Base-by-base conservation (phyloP, 768 basidiomycete species). In the Rhizopogon vinicolor region DNA sequence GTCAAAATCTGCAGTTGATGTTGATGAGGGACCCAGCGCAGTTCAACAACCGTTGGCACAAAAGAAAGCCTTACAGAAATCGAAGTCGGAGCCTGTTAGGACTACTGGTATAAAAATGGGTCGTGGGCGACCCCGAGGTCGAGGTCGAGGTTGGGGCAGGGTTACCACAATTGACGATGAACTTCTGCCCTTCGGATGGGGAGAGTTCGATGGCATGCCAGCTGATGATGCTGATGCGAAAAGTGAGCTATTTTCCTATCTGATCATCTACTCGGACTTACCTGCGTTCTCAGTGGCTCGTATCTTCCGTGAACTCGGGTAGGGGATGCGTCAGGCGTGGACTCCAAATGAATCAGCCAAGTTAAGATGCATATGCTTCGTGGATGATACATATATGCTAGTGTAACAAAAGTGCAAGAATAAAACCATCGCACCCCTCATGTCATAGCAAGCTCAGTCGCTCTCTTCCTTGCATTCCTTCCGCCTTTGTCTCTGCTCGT, bases 391-490 rank as follows among this genome's bases (percentile, higher is more conserved):
- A 16, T 14, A 19, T 33, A 9, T 49, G 48, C 18, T 22, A 22
- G 3, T 35, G 46, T 13, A 35, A 9, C 13, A 14, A 37, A 9
- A 25, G 16, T 49, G 3, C 22, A 22, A 2, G 31, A 2, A 10
- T 19, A 22, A 37, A 12, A 37, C 5, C 19, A 16, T 3, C 8
- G 19, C 8, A 35, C 35, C 19, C 10, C 16, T 7, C 28, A 31
- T 5, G 7, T 12, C 4, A 2, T 16, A n/a, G n/a, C 8, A 14
- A 53, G 31, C 9, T 48, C 56, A 67, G 22, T 46, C 58, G 22
- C 67, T 60, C 5, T 70, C 46, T 50, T 51, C 35, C 35, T 37
- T 12, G 10, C 1, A 29, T 14, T 43, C 44, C 45, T 22, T 19
- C 29, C 7, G 16, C 4, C 16, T 49, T 6, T 56, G 22, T 25